Base-by-base conservation (phyloP, 768 basidiomycete species). In the Rhodosporidiobolus sp. region DNA sequence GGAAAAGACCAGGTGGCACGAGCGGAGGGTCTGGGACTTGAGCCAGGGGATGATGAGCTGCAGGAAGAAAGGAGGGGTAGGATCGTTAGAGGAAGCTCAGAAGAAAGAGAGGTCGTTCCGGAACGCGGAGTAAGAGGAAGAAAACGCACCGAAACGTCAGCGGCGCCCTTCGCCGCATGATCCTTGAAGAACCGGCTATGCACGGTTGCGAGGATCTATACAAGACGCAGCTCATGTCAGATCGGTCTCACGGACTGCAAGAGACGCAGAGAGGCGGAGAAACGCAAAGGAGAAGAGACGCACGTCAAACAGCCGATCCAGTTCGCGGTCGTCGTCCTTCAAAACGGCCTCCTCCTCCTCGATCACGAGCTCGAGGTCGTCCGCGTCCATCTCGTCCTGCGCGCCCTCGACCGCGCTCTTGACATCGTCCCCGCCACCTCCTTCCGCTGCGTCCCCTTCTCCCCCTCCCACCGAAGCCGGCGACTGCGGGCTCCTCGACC, bases 1-100 rank as follows among this genome's bases (percentile, higher is more conserved):
- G 2, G 95, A 97, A 82, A 99, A 98, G 48, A 95, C 84, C 45
- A 99, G 86, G 78, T 90, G 87, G 38, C 89, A 85, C 38, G 90
- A 91, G 48, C 85, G 84, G n/a, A 98, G 85, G 0, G 91, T 89
- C 76, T 87, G 85, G 32, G 84, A 79, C 64, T 95, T 89, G 81
- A 95, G 85, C 65, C 84, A 83, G 22, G 92, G 91, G 63, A 98
- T 94, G 74, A 99, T 96, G 63, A 81, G 82, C 94, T 97, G 77
- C 12, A 52, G 50, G 75, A 50, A 57, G 58, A 59, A 46, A 35
- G 12, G 60, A 62, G n/a, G n/a, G 20, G 14, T n/a, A 55, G 45
- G 83, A 86, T 73, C 11, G 56, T 54, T 19, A 24, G 16, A 30
- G 53, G 22, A 43, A 35, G 34, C 8, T n/a, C n/a, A n/a, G n/a